Conservation (phyloP, 2,329 filamentous ascomycete species). For the Hypomyces rosellus region DNA sequence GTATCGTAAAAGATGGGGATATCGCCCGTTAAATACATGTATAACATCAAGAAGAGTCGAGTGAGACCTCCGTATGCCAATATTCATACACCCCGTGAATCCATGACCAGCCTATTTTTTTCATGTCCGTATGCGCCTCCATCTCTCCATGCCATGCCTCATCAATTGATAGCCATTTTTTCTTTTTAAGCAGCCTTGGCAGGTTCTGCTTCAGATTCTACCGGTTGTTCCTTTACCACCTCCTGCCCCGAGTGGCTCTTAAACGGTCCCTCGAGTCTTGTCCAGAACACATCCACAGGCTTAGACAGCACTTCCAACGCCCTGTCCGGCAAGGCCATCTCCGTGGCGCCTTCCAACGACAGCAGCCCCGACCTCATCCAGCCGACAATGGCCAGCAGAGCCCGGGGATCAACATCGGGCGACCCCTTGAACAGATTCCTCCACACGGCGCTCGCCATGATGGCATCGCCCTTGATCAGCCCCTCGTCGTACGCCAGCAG, state of each 20-base stretch:
- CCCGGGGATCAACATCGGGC: constrained; percentile 44
- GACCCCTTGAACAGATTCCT: constrained; percentile 80
- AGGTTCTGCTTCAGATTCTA: not conserved
- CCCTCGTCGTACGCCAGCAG: constrained; percentile 82
- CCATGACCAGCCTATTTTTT: not conserved
- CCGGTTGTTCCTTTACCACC: constrained; percentile 3
- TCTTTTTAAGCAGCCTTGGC: constrained; percentile 6
- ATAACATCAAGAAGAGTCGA: not conserved
- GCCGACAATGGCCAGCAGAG: constrained; percentile 47
- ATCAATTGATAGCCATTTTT: not conserved
- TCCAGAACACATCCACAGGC: constrained; percentile 39
- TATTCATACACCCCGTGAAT: not conserved
- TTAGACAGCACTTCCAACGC: constrained; percentile 28
- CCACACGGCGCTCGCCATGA: constrained; percentile 81
- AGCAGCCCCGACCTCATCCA: constrained; percentile 48
- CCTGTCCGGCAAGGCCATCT: constrained; percentile 32
- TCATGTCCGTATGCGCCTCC: not conserved
- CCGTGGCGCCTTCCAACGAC: constrained; percentile 44
- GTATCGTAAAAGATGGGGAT: constrained; percentile 1
- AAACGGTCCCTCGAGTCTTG: constrained; percentile 35
- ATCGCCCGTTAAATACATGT: constrained; percentile 1
- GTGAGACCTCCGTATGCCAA: not conserved
- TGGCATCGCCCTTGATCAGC: constrained; percentile 66
- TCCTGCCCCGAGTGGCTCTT: constrained; percentile 23
- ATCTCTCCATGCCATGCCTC: not conserved